phyloP scores from a whole-genome alignment of 345 rosid genomes.

The Atalantia buxifolia region DNA sequence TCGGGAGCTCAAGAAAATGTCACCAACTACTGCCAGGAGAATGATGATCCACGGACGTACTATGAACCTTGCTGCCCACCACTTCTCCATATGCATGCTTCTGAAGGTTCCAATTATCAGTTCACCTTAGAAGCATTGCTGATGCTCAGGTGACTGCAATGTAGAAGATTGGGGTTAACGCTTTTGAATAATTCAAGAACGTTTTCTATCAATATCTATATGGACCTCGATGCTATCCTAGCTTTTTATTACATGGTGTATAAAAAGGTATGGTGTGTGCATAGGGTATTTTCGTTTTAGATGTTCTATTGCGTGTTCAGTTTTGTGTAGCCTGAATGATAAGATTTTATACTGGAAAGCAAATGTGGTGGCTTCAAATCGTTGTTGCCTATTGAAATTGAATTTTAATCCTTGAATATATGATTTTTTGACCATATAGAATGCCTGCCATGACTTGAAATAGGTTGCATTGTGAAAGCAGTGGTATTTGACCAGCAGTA shows the following conservation, averaged over 20 bases:
- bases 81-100: not conserved
- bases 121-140: not conserved
- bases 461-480: not conserved
- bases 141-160: not conserved
- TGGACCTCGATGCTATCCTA: not conserved
- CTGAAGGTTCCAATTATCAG: not conserved
- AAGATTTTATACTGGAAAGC: no score
- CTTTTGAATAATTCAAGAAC: not conserved
- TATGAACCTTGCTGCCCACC: not conserved
- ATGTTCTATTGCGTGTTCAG: no score
- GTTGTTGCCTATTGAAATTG: not conserved
- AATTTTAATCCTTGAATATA: not conserved
- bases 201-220: not conserved
- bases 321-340: no score
- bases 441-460: not conserved
- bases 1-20: not conserved
- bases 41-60: not conserved
- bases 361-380: no score
- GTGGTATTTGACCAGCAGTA: not conserved
- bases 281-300: no score
- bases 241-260: no score
- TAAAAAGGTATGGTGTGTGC: no score
- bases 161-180: not conserved
- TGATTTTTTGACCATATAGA: not conserved
- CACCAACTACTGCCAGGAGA: no score